Base-by-base conservation (phyloP, 495 filamentous ascomycete genomes). In the Aspergillus nidulans region DNA sequence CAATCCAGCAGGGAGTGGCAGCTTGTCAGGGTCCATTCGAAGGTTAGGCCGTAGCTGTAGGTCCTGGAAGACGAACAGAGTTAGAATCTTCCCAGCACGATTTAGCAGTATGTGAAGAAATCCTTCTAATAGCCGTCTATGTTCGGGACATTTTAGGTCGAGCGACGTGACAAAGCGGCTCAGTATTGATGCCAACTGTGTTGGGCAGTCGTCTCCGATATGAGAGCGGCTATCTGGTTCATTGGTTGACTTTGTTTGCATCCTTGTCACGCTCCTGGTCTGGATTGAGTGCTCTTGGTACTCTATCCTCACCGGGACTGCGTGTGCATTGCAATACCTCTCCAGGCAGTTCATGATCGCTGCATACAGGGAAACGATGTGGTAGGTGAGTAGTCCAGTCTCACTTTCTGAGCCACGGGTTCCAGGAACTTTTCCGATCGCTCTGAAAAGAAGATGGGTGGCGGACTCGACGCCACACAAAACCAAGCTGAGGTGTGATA, bases 361-460 rank as follows among this genome's bases (percentile, higher is more conserved):
- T 30, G 75, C 67, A 49, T 74, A 78, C 13, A 80, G 61, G 24
- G 57, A 62, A 12, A 73, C 71, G 7, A 79, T 51, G 25, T 69
- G 67, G 60, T 77, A 79, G 1, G 53, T 60, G 23, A 78, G 25
- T 10, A 71, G 65, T 1, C 56, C 59, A 12, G 54, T 55, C 20
- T 59, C 58, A n/a, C 54, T 48, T 6, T 19, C 44, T 0, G 54
- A 58, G 19, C 60, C 38, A 5, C 62, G 57, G 1, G 57, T 59
- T 6, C 26, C 43, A 4, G 65, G 52, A 0, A 78, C 34, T 46
- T 70, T 76, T 23, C 70, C 65, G 19, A 78, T 44, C 1, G 65
- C 64, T 28, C 67, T 60, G 16, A 66, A 55, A 1, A 70, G 52
- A 40, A 70, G 54, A 1, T 46, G 39, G 47, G 66, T 65, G 4